Conservation (phyloP, 1,284 basidiomycete genomes). For the Puccinia coronata region DNA sequence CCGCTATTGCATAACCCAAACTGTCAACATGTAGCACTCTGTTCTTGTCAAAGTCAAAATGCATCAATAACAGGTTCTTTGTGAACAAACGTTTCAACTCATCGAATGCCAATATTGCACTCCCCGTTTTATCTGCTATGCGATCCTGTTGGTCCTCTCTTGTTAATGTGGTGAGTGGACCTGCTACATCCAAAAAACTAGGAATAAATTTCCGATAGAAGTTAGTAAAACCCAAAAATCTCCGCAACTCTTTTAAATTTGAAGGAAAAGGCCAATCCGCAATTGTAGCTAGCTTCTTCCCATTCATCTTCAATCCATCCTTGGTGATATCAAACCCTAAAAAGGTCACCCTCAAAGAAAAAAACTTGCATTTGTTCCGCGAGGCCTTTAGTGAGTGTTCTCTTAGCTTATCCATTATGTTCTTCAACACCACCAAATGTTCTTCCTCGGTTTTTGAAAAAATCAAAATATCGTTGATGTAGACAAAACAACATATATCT, state of each 20-base stretch:
- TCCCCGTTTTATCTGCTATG: not conserved
- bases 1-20: not conserved
- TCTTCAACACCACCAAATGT: not conserved
- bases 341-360: conserved; percentile 7
- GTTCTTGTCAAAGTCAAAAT: not conserved
- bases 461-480: conserved; percentile 38
- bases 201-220: not conserved
- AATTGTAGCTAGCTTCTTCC: not conserved
- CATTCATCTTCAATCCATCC: conserved; percentile 21
- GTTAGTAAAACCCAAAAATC: not conserved
- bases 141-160: not conserved
- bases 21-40: not conserved
- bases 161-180: not conserved
- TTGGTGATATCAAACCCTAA: conserved; percentile 12
- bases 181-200: not conserved
- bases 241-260: not conserved
- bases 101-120: not conserved
- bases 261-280: not conserved
- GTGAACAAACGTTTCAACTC: not conserved
- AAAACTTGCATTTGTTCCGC: conserved; percentile 29
- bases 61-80: not conserved
- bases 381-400: conserved; percentile 3
- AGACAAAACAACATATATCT: conserved; percentile 39
- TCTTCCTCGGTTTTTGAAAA: conserved; percentile 22
- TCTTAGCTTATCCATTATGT: not conserved